phyloP scores from a whole-genome alignment of 1,284 basidiomycete genomes.

The Naganishia sp. region DNA sequence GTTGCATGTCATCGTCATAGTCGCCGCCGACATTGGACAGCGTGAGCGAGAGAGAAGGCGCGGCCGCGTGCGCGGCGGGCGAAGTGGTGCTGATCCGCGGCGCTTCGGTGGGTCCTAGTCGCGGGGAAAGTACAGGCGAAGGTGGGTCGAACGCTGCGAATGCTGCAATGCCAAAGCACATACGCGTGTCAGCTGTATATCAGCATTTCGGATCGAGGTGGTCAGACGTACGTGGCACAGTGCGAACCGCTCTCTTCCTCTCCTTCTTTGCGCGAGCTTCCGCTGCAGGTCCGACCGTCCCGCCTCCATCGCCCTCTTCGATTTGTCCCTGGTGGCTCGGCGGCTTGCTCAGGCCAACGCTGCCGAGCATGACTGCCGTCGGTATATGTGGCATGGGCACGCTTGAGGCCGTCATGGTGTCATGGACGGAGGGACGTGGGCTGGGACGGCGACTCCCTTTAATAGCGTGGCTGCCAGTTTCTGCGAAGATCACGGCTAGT shows the following conservation, averaged over 20 bases:
- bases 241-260: slow-evolving; percentile 15
- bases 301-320: slow-evolving; percentile 22
- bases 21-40: slow-evolving; percentile 8
- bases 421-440: background rate
- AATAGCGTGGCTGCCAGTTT: too few species aligned
- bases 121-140: slow-evolving; percentile 31
- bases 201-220: background rate
- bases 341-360: background rate
- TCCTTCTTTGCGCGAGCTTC: background rate
- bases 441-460: background rate
- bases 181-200: too few species aligned
- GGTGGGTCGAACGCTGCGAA: slow-evolving; percentile 33
- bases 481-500: too few species aligned
- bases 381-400: slow-evolving; percentile 16
- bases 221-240: slow-evolving; percentile 22
- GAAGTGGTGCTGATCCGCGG: slow-evolving; percentile 12
- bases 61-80: background rate
- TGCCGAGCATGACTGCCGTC: background rate
- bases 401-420: slow-evolving; percentile 21
- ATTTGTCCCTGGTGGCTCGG: background rate
- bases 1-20: background rate
- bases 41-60: slow-evolving; percentile 7
- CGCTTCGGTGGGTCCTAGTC: slow-evolving; percentile 16
- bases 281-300: background rate
- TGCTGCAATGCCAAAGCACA: slow-evolving; percentile 5